Evolutionary conservation across 2,329 filamentous ascomycete species (phyloP).

Genomic region (Oidium heveae): DNA sequence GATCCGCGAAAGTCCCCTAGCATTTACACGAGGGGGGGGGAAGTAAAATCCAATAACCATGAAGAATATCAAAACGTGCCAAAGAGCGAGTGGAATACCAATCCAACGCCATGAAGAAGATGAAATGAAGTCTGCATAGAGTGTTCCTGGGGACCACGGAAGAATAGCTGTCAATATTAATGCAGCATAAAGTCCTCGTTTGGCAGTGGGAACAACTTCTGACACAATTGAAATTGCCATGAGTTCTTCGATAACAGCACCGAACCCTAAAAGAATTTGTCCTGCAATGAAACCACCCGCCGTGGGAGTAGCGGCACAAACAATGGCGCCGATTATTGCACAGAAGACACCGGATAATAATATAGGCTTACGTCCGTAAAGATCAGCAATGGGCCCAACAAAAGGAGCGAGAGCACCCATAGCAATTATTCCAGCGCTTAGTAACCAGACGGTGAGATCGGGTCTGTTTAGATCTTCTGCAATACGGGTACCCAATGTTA

Average conservation of each 20-base stretch:
- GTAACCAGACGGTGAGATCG: constrained; percentile 20
- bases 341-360: constrained; percentile 26
- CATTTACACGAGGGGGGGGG: constrained; percentile 22
- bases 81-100: constrained; percentile 25
- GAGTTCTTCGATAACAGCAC: constrained; percentile 41
- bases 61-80: constrained; percentile 25
- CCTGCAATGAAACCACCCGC: constrained; percentile 38
- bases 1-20: constrained; percentile 15
- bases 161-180: constrained; percentile 32
- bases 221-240: constrained; percentile 42
- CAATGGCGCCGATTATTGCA: constrained; percentile 31
- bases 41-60: constrained; percentile 26
- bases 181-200: constrained; percentile 36
- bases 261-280: constrained; percentile 21
- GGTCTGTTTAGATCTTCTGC: constrained; percentile 11
- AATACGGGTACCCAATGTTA: neutral
- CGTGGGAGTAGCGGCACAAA: constrained; percentile 27
- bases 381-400: constrained; percentile 38
- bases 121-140: constrained; percentile 31
- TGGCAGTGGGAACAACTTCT: constrained; percentile 38
- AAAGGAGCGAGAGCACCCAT: constrained; percentile 33
- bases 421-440: constrained; percentile 26
- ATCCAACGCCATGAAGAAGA: constrained; percentile 26
- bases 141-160: constrained; percentile 32
- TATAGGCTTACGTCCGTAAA: constrained; percentile 34